A percentile compares a stretch with the other conserved stretches of the same genome.
phyloP scores from a whole-genome alignment of 192 early-diverging fungal genomes.

The Linnemannia exigua region DNA sequence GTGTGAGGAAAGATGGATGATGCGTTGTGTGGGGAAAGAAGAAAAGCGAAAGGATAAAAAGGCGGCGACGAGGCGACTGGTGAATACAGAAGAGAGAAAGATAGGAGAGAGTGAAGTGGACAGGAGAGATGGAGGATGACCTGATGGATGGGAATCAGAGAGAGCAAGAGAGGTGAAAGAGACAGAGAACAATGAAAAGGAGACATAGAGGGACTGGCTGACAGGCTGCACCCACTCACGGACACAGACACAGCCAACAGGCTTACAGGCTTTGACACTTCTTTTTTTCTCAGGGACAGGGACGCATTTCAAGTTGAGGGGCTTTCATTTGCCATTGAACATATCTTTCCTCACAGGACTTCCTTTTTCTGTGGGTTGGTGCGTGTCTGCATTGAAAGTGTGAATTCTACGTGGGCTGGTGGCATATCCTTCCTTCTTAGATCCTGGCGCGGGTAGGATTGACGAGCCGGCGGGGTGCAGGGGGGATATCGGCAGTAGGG shows the following conservation, averaged over 20 bases:
- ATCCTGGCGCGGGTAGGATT: constrained; percentile 43
- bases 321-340: too few species aligned
- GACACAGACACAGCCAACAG: background rate
- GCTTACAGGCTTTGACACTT: background rate
- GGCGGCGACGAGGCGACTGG: too few species aligned
- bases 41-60: background rate
- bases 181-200: background rate
- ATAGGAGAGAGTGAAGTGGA: background rate
- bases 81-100: too few species aligned
- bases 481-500: constrained; percentile 4
- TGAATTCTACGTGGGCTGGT: too few species aligned
- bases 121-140: background rate
- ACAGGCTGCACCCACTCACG: background rate
- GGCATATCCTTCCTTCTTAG: too few species aligned
- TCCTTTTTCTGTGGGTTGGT: too few species aligned
- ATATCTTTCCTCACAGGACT: too few species aligned
- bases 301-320: background rate
- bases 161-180: constrained; percentile 8
- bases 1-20: background rate
- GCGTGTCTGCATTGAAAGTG: too few species aligned
- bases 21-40: background rate
- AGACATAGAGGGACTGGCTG: background rate
- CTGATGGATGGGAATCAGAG: background rate
- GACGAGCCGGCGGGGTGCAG: constrained; percentile 31
- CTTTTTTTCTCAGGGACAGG: constrained; percentile 5